These are phyloP conservation scores for Gentiana macrophylla DNA, from an alignment of 257 asterid species.

Conservation along the genomic window DNA sequence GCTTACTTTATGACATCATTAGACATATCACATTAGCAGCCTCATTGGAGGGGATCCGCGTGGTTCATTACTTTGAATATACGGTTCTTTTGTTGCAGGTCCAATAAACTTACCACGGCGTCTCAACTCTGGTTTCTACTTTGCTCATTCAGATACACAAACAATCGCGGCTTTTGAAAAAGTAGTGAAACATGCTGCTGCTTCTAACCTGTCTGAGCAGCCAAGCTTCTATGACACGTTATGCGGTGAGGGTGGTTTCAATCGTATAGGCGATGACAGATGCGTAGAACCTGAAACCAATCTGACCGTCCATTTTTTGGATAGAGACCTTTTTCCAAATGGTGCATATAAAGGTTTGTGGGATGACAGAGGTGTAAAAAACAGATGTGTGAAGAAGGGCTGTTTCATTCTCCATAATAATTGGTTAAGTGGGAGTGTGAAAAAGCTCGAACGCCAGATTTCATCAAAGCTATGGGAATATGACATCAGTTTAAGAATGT, in stretches of 20 bases:
- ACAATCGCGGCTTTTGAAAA: constrained; percentile 65
- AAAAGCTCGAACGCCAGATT: constrained; percentile 73
- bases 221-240: constrained; percentile 83
- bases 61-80: no score
- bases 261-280: constrained; percentile 48
- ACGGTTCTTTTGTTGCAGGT: constrained; percentile 34
- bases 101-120: constrained; percentile 92
- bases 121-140: constrained; percentile 91
- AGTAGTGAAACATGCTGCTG: constrained; percentile 76
- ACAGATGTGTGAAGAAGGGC: constrained; percentile 42
- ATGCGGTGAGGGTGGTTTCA: constrained; percentile 76
- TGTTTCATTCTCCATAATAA: constrained; percentile 68
- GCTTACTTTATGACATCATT: no score
- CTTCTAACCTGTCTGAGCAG: constrained; percentile 75
- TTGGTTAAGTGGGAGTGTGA: constrained; percentile 70
- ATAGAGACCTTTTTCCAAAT: constrained; percentile 71
- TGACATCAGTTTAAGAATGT: constrained; percentile 67
- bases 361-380: constrained; percentile 45
- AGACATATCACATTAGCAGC: no score
- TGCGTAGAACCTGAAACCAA: constrained; percentile 71
- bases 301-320: constrained; percentile 58
- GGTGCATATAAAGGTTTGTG: constrained; percentile 74
- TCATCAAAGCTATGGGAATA: constrained; percentile 80
- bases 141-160: constrained; percentile 50
- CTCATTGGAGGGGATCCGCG: no score